These are phyloP conservation scores for Carex myosuroides DNA, from an alignment of 176 grass and related monocot genomes.

Conservation along the genomic window DNA sequence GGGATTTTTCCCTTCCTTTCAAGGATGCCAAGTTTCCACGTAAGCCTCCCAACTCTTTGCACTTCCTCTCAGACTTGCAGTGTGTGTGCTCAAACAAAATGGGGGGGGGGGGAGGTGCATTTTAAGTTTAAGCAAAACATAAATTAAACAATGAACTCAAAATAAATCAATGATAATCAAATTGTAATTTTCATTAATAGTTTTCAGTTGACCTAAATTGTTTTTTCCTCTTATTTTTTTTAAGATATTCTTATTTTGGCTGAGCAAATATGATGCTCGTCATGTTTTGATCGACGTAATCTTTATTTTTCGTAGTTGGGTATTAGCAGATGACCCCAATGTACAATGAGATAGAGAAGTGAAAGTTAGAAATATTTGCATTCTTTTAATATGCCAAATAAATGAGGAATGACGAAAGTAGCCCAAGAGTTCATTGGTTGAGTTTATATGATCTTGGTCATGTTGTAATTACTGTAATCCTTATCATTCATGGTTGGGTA, in stretches of 20 bases:
- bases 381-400: not conserved
- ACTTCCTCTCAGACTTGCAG: not conserved
- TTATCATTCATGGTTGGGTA: not conserved
- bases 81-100: not conserved
- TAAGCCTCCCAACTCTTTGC: conserved; percentile 20
- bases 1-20: conserved; percentile 21
- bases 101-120: not conserved
- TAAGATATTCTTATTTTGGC: not conserved
- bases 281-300: not conserved
- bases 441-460: not conserved
- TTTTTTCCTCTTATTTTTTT: not conserved
- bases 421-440: not conserved
- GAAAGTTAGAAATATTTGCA: not conserved
- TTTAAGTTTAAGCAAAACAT: not conserved
- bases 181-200: not conserved
- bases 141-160: not conserved
- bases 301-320: not conserved
- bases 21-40: conserved; percentile 45
- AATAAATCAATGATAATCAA: not conserved
- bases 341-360: not conserved
- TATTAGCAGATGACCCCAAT: not conserved
- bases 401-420: not conserved
- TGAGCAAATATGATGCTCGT: not conserved
- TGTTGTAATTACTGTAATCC: not conserved
- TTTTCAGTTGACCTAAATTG: not conserved